These are phyloP conservation scores for Metschnikowia borealis DNA, from an alignment of 805 yeast genomes.

Conservation along the genomic window DNA sequence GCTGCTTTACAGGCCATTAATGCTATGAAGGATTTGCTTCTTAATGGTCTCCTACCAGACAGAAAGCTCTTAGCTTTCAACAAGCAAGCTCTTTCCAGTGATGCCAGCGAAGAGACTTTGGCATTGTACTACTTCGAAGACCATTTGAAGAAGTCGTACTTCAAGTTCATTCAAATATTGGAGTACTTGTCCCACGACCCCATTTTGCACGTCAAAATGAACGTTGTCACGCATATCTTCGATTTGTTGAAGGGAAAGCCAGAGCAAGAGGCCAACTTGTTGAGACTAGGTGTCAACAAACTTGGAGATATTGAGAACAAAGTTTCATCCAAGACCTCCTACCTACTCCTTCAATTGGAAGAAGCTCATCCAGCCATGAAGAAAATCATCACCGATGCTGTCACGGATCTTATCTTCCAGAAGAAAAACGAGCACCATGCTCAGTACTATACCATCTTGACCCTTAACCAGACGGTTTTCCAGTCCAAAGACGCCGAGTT, in stretches of 20 bases:
- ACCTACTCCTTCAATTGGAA: conserved; percentile 70
- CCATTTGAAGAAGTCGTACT: conserved; percentile 71
- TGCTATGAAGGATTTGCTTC: conserved; percentile 82
- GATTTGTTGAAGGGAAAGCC: conserved; percentile 82
- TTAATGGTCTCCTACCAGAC: conserved; percentile 81
- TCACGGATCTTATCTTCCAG: conserved; percentile 75
- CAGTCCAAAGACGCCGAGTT: conserved; percentile 71
- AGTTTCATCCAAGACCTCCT: conserved; percentile 86
- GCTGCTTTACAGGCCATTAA: conserved; percentile 88
- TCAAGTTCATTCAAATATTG: conserved; percentile 68
- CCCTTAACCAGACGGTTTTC: conserved; percentile 89
- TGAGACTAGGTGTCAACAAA: conserved; percentile 87
- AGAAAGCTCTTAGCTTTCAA: conserved; percentile 77
- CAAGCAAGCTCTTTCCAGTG: conserved; percentile 56
- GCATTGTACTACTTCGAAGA: conserved; percentile 86
- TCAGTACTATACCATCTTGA: conserved; percentile 79
- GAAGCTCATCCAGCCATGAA: conserved; percentile 97
- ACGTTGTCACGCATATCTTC: conserved; percentile 69
- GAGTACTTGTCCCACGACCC: conserved; percentile 88
- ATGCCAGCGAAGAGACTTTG: conserved; percentile 44
- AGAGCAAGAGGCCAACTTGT: conserved; percentile 91
- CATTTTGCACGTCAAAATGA: conserved; percentile 80
- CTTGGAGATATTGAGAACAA: conserved; percentile 90
- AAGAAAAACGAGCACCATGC: conserved; percentile 79
- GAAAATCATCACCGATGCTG: conserved; percentile 68